Conservation (phyloP, 1,284 basidiomycete species). For the Naganishia sp. region DNA sequence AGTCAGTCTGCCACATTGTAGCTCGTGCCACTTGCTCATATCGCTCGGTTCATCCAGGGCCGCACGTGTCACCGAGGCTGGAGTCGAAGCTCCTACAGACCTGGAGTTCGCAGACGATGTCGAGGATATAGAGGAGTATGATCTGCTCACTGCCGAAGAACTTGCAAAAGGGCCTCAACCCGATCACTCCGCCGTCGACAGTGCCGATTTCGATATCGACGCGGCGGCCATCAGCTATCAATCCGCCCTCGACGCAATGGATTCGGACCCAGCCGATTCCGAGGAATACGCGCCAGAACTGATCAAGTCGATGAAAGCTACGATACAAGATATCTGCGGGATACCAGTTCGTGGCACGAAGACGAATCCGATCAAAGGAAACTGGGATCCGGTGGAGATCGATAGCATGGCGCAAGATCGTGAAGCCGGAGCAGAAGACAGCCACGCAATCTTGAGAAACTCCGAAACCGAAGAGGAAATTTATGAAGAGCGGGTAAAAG, state of each 20-base stretch:
- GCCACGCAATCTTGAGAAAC: not conserved
- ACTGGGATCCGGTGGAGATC: slow-evolving; percentile 13
- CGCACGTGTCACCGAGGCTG: too few species aligned
- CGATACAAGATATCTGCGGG: not conserved
- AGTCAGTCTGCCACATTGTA: too few species aligned
- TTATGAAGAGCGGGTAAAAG: not conserved
- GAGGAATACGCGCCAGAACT: not conserved
- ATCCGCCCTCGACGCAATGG: not conserved
- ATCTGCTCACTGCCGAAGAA: too few species aligned
- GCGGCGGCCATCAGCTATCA: not conserved
- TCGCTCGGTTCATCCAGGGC: too few species aligned
- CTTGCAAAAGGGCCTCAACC: not conserved
- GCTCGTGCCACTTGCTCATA: too few species aligned
- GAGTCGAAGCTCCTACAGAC: too few species aligned
- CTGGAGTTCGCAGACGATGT: too few species aligned
- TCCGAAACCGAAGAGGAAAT: not conserved
- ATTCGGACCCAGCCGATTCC: not conserved
- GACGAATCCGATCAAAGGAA: slow-evolving; percentile 3
- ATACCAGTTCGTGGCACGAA: slow-evolving; percentile 4
- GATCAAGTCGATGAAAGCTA: not conserved
- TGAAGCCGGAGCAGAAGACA: slow-evolving; percentile 9
- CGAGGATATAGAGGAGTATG: too few species aligned
- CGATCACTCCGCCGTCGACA: not conserved
- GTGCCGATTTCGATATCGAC: not conserved
- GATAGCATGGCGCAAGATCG: not conserved